Base-by-base conservation (phyloP, 805 yeast species). In the Scheffersomyces stipitis region DNA sequence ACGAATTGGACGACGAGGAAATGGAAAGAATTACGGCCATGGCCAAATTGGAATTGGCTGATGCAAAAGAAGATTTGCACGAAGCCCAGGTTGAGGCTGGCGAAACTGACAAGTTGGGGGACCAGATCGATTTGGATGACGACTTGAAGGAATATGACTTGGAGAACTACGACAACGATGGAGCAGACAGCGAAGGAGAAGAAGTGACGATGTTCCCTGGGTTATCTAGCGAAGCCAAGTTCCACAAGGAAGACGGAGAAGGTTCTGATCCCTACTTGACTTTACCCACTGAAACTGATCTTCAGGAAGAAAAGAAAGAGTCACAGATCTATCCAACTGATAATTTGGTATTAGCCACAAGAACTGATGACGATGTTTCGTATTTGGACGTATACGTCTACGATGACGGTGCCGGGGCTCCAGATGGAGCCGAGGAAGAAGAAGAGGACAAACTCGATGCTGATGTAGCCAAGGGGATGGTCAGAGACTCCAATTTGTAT, bases 281-380 rank as follows among this genome's bases (percentile, higher is more conserved):
- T 28, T 69, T 85, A 42, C 84, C 86, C 14, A 71, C 71, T 8
- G 83, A 75, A 34, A 69, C 69, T 29, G 96, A 88, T 10, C 55
- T 58, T 3, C 75, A 75, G 30, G 95, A 89, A 60, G 96, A 87
- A 45, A 83, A 83, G 51, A 76, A 81, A 45, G 97, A 91, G 59
- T 69, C 81, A 52, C 96, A 86, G 56, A 80, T 93, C 28, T 81
- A 84, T 52, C 91, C 96, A 31, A 82, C 93, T 1, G 99, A 93
- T 62, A 93, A 88, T 58, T 65, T 93, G 68, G 76, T 93, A 20
- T 73, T 93, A 48, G 89, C 96, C 6, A 83, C 97, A 1, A 82
- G 96, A 69, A 93, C 99, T 3, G 98, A 93, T 58, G 99, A 93
- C 61, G 97, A 91, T 33, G 73, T 93, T 31, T 88, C 96, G 5